Evolutionary conservation across 352 stramenopile species (phyloP).

Genomic region (Phytophthora meadii): DNA sequence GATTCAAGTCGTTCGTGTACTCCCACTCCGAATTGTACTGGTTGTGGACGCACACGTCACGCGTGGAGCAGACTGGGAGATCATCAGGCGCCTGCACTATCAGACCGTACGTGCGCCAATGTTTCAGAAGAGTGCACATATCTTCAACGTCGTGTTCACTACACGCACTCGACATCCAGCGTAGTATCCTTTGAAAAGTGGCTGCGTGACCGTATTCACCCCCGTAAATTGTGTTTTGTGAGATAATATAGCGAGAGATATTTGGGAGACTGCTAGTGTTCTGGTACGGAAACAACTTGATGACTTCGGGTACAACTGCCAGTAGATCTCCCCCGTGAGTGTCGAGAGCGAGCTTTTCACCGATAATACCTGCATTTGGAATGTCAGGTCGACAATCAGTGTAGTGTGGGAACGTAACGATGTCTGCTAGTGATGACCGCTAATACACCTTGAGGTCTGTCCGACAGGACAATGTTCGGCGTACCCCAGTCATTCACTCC

Average conservation of each 20-base stretch:
- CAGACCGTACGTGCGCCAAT: slow-evolving; percentile 22
- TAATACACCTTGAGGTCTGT: slow-evolving; percentile 11
- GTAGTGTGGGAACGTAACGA: not conserved
- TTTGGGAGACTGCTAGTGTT: not conserved
- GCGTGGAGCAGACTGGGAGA: slow-evolving; percentile 16
- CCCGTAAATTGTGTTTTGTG: no score
- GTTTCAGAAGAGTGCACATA: not conserved
- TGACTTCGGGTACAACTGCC: not conserved
- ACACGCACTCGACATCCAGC: slow-evolving; percentile 8
- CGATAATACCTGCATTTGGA: not conserved
- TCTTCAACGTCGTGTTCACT: slow-evolving; percentile 21
- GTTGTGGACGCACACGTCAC: slow-evolving; percentile 18
- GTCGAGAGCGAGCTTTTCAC: not conserved
- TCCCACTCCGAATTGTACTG: slow-evolving; percentile 21
- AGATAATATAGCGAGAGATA: no score
- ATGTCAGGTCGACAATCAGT: not conserved
- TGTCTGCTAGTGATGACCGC: slow-evolving; percentile 5
- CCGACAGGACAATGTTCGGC: slow-evolving; percentile 20
- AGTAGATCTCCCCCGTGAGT: slow-evolving; percentile 1
- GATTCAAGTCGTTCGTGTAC: slow-evolving; percentile 9
- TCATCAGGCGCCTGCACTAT: slow-evolving; percentile 19
- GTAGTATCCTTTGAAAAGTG: not conserved
- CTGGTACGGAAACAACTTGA: slow-evolving; percentile 7
- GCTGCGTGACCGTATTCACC: not conserved
- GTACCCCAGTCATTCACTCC: slow-evolving; percentile 29